Base-by-base conservation (phyloP, 768 basidiomycete species). In the Amanita thiersii region DNA sequence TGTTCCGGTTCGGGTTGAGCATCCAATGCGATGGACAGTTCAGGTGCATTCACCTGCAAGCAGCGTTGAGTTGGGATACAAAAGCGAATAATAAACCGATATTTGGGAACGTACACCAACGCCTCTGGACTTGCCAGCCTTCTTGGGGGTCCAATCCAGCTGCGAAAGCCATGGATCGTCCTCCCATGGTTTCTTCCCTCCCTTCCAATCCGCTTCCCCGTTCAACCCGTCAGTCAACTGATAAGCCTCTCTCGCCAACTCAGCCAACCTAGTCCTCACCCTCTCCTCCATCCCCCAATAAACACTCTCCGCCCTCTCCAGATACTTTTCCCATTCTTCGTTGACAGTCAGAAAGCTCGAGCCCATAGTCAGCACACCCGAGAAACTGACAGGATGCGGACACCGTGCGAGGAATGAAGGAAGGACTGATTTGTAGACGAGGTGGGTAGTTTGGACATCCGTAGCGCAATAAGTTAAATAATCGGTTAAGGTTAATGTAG, bases 111-210 rank as follows among this genome's bases (percentile, higher is more conserved):
- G 26, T n/a, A 28, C 26, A 28, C 21, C 41, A 5, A 86, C 55
- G 0, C 85, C 85, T 54, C 86, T 68, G 6, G 81, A 79, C 56
- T 79, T 78, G 26, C 75, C 72, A 0, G 77, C 79, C 4, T 72
- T 67, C 59, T 98, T 97, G 1, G 88, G 88, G 1, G 87, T 81
- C 96, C 96, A 98, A 56, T 99, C 93, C 44, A 98, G 67, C 58
- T 99, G 96, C 37, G 69, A 73, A 10, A 93, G 60, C 90, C 91
- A 96, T 5, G 79, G 78, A 58, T 90, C 85, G 2, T 71, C 67
- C 56, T 69, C 74, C 84, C 80, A 90, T 3, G 10, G 11, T 37
- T 56, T 59, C 21, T 63, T 74, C 36, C 61, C 58, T 3, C 15
- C 30, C 8, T 15, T 34, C 32, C 9, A 6, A 8, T 34, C 49